Conservation (phyloP, 768 basidiomycete species). For the Panellus pusillus region DNA sequence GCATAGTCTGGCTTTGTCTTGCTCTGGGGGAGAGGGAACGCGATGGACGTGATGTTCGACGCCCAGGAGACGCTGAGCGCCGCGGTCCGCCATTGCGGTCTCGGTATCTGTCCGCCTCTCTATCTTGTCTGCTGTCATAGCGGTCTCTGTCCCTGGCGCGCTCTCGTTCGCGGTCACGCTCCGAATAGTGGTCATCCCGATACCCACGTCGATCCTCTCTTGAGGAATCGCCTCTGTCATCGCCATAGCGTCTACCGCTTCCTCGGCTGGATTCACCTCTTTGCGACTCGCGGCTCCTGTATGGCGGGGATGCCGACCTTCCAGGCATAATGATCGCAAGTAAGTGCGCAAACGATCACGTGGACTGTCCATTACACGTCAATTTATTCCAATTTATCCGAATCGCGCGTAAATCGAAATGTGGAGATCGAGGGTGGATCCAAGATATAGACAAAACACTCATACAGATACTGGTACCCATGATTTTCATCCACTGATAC, state of each 20-base stretch:
- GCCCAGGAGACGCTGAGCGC: slow-evolving; percentile 67
- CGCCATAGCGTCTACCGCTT: slow-evolving; percentile 16
- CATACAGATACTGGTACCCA: no score
- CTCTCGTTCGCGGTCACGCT: slow-evolving; percentile 43
- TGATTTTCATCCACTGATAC: no score
- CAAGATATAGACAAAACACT: background rate
- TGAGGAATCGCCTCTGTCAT: background rate
- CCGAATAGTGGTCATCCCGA: slow-evolving; percentile 28
- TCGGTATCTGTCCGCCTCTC: slow-evolving; percentile 28
- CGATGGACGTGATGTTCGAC: slow-evolving; percentile 42
- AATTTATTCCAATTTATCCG: no score
- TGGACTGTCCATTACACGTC: background rate
- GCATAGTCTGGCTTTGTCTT: slow-evolving; percentile 89
- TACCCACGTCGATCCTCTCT: slow-evolving; percentile 15
- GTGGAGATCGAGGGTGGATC: background rate
- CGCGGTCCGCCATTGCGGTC: slow-evolving; percentile 33
- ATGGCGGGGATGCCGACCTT: slow-evolving; percentile 15
- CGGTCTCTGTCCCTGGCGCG: slow-evolving; percentile 45
- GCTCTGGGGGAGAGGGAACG: slow-evolving; percentile 49
- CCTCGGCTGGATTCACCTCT: slow-evolving; percentile 13
- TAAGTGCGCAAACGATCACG: background rate
- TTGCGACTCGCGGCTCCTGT: slow-evolving; percentile 12
- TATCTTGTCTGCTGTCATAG: slow-evolving; percentile 30
- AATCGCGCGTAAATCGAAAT: no score
- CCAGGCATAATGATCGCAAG: slow-evolving; percentile 4